A percentile compares a stretch with the other conserved stretches of the same genome.
Evolutionary conservation across 352 stramenopile species (phyloP).

Genomic region (Halophytophthora polymorphica): DNA sequence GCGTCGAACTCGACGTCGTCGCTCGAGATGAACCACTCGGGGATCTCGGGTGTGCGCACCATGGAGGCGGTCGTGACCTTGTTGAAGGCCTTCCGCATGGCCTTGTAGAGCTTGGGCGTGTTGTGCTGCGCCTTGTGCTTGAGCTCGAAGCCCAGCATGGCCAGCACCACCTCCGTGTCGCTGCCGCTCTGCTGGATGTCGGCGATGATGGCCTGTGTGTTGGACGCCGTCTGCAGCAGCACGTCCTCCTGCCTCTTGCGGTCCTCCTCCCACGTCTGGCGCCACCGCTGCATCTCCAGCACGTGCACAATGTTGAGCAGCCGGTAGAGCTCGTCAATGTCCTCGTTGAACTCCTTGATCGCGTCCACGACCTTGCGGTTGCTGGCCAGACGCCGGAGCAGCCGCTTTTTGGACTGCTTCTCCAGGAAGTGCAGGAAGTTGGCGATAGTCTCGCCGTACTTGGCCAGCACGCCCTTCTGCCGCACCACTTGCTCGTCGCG

Average conservation of each 20-base stretch:
- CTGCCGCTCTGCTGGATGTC: conserved; percentile 10
- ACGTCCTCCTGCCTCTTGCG: not conserved
- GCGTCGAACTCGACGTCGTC: conserved; percentile 11
- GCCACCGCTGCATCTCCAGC: conserved; percentile 12
- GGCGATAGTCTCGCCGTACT: conserved; percentile 10
- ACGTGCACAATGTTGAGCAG: conserved; percentile 24
- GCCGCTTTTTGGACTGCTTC: conserved; percentile 17
- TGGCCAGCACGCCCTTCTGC: conserved; percentile 14
- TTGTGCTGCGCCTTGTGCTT: conserved; percentile 7
- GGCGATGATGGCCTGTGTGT: conserved; percentile 4
- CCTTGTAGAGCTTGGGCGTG: conserved; percentile 3
- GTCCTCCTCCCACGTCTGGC: conserved; percentile 14
- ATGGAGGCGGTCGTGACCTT: conserved; percentile 9
- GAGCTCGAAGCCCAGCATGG: no score
- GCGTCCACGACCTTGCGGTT: conserved; percentile 9
- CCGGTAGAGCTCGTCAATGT: conserved; percentile 18
- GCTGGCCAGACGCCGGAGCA: conserved; percentile 12
- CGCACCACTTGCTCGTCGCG: conserved; percentile 10
- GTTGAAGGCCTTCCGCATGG: conserved; percentile 17
- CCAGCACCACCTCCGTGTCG: no score
- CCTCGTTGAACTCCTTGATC: conserved; percentile 16
- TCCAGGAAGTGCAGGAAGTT: conserved; percentile 19
- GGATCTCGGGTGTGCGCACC: conserved; percentile 9
- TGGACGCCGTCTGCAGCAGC: conserved; percentile 8
- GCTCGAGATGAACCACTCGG: conserved; percentile 19